Percentiles rank a stretch among this genome's conserved stretches.
Conservation (phyloP, 306 rosid genomes). For the Vigna mungo region DNA sequence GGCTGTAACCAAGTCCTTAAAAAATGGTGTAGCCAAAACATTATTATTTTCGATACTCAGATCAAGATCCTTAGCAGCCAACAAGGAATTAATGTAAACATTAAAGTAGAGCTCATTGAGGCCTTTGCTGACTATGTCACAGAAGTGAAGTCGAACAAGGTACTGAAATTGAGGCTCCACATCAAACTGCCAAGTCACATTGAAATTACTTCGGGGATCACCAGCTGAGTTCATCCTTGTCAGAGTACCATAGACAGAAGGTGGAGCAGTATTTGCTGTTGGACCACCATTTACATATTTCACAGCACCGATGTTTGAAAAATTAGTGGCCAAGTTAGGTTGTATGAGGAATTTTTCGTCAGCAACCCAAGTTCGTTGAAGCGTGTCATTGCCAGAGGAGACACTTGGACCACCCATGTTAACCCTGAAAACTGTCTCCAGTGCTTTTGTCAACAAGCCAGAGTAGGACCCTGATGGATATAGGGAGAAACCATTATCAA, state of each 20-base stretch:
- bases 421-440: slow-evolving; percentile 85
- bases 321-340: slow-evolving; percentile 46
- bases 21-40: slow-evolving; percentile 62
- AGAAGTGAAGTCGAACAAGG: slow-evolving; percentile 86
- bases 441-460: slow-evolving; percentile 58
- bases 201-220: slow-evolving; percentile 69
- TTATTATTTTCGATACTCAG: slow-evolving; percentile 36
- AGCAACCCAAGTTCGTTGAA: slow-evolving; percentile 79
- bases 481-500: slow-evolving; percentile 52
- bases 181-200: slow-evolving; percentile 79
- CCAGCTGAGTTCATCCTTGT: slow-evolving; percentile 53
- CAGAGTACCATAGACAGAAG: slow-evolving; percentile 78
- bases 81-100: slow-evolving; percentile 65
- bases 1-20: slow-evolving; percentile 60
- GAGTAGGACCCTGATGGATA: slow-evolving; percentile 44
- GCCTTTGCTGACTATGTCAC: slow-evolving; percentile 67
- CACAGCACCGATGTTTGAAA: slow-evolving; percentile 66
- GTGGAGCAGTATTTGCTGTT: slow-evolving; percentile 71
- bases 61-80: slow-evolving; percentile 62
- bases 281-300: slow-evolving; percentile 54
- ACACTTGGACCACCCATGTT: slow-evolving; percentile 91
- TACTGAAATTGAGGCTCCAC: slow-evolving; percentile 81
- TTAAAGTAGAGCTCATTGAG: slow-evolving; percentile 77
- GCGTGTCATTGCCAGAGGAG: slow-evolving; percentile 64
- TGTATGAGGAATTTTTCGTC: slow-evolving; percentile 59